Evolutionary conservation across 352 stramenopile species (phyloP), one percentile per base, ranked within the genome.

Genomic region (Phytophthora colocasiae): DNA sequence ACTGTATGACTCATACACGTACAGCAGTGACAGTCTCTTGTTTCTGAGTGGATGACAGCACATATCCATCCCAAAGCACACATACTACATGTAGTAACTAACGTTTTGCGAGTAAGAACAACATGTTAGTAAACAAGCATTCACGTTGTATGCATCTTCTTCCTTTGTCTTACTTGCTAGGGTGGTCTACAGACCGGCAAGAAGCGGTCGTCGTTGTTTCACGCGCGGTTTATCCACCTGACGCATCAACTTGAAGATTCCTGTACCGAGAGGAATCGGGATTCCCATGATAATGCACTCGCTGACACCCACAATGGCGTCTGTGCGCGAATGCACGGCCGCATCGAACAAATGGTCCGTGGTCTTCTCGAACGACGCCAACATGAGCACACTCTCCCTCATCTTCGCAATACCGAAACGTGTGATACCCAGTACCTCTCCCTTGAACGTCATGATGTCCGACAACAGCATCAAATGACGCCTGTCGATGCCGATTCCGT

Each of bases 261-360:
- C 98, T 27, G 98, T 99, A 38, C 98, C 98, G 48, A 99, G 63
- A 7, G 95, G 96, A 63, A 99, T 98, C 38, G 97, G 97, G 47
- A 99, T 99, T n/a, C 98, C 98, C 97, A 99, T 99, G 77, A 99
- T 99, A 73, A 99, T 99, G 66, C 98, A 99, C 81, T 99, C 95
- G 45, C 94, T 98, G 50, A 99, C 98, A 36, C 98, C 98, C 26
- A 99, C 97, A 75, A 99, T 99, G 17, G 95, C 90, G 71, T 99
- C 98, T 53, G 91, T 98, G 58, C 97, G 88, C 29, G 91, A 97
- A 80, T 99, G 98, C 15, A 99, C 95, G 10, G 98, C 97, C n/a
- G 98, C 98, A 72, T 99, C 98, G 67, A 99, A 99, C 17, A 99
- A 83, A 75, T 99, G 97, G 75, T 99, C 98, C 0, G 97, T 99